Conservation (phyloP, 352 stramenopile species). For the Globisporangium echinulatum region DNA sequence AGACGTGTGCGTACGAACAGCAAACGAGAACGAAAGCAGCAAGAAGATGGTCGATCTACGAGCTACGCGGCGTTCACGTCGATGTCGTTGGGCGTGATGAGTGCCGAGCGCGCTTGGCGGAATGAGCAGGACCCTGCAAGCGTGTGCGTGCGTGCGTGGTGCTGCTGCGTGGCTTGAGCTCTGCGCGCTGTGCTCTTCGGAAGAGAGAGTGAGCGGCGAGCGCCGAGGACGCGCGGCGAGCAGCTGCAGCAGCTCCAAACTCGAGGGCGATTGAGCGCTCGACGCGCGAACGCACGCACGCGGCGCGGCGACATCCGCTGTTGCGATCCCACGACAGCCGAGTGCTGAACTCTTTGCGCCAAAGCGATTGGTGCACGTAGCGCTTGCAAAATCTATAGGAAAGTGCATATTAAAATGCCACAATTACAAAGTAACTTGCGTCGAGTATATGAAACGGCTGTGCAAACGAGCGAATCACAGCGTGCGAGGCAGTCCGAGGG, state of each 20-base stretch:
- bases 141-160: too few relatives aligned
- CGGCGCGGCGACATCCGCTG: not conserved
- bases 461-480: not conserved
- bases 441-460: not conserved
- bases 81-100: not conserved
- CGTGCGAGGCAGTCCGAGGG: not conserved
- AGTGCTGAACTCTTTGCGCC: not conserved
- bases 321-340: not conserved
- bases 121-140: too few relatives aligned
- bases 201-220: constrained; percentile 17
- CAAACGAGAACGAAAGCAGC: not conserved
- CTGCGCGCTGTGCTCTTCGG: constrained; percentile 13
- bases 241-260: not conserved
- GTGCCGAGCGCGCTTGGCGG: not conserved
- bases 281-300: not conserved
- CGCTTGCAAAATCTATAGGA: not conserved
- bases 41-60: too few relatives aligned
- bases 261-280: not conserved
- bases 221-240: not conserved
- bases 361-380: not conserved
- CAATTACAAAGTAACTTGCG: not conserved
- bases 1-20: not conserved
- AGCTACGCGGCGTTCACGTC: not conserved
- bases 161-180: constrained; percentile 1
- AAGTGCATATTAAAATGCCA: not conserved